phyloP scores from a whole-genome alignment of 2,329 filamentous ascomycete genomes.

The Boeremia lycopersici region DNA sequence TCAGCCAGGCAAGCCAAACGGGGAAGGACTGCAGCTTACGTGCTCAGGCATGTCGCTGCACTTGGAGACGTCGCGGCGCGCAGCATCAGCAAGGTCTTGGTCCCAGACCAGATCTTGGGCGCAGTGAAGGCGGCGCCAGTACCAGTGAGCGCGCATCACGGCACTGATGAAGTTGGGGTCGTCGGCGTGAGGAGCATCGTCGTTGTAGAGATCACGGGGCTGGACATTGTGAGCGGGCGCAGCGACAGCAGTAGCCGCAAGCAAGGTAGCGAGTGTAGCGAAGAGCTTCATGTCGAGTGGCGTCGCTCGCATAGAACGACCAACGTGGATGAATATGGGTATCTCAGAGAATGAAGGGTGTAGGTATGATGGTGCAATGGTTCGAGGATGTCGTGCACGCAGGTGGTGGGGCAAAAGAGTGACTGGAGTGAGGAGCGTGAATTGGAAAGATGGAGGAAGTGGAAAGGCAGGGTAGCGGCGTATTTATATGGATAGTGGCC shows the following conservation, averaged over 20 bases:
- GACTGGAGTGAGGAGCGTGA: slow-evolving; percentile 12
- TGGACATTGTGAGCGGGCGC: slow-evolving; percentile 25
- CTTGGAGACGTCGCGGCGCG: slow-evolving; percentile 30
- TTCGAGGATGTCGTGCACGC: neutral
- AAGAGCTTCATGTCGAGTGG: slow-evolving; percentile 36
- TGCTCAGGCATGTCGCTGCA: slow-evolving; percentile 38
- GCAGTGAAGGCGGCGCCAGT: slow-evolving; percentile 45
- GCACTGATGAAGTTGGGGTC: slow-evolving; percentile 40
- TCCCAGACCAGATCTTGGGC: slow-evolving; percentile 46
- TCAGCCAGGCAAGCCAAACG: slow-evolving; percentile 12
- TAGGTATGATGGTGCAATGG: slow-evolving; percentile 10
- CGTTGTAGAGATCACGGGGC: slow-evolving; percentile 24
- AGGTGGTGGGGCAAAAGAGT: slow-evolving; percentile 6
- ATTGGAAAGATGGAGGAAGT: slow-evolving; percentile 9
- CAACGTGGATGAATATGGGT: slow-evolving; percentile 13
- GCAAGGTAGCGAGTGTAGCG: slow-evolving; percentile 26
- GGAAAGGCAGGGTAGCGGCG: neutral
- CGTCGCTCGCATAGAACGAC: slow-evolving; percentile 12
- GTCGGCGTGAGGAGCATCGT: slow-evolving; percentile 31
- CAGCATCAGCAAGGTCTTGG: slow-evolving; percentile 31
- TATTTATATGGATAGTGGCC: slow-evolving; percentile 11
- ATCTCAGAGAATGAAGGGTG: slow-evolving; percentile 21
- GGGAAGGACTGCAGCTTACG: slow-evolving; percentile 19
- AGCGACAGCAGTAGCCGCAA: slow-evolving; percentile 29
- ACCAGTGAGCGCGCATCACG: slow-evolving; percentile 46